Conservation (phyloP, 805 yeast species). For the Saccharomycopsis olivae region DNA sequence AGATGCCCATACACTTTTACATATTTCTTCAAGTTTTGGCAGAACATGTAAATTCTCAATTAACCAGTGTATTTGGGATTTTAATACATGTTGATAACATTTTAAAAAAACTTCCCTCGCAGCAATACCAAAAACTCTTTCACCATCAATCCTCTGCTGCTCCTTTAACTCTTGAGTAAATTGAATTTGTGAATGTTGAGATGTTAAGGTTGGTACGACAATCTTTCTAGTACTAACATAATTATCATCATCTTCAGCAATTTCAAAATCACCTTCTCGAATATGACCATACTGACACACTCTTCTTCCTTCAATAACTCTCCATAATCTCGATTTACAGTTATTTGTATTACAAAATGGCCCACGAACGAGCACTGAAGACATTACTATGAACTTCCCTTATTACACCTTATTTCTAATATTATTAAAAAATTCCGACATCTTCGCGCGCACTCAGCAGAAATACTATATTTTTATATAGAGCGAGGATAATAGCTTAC, state of each 20-base stretch:
- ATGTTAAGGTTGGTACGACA: conserved; percentile 31
- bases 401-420: no score
- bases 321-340: conserved; percentile 72
- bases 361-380: conserved; percentile 48
- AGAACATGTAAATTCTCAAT: conserved; percentile 26
- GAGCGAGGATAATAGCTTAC: no score
- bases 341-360: conserved; percentile 83
- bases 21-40: conserved; percentile 22
- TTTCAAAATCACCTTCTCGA: conserved; percentile 65
- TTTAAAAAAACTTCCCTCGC: conserved; percentile 35
- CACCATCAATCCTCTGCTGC: conserved; percentile 4
- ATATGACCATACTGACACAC: conserved; percentile 92
- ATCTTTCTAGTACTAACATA: conserved; percentile 43
- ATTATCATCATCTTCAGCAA: conserved; percentile 67
- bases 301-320: conserved; percentile 61
- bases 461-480: no score
- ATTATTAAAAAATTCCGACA: no score
- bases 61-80: conserved; percentile 35
- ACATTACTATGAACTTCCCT: no score
- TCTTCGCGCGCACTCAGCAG: no score
- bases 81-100: conserved; percentile 41
- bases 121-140: conserved; percentile 33
- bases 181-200: conserved; percentile 12
- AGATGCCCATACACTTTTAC: conserved; percentile 30
- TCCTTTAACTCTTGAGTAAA: conserved; percentile 22